Conservation (phyloP, 495 filamentous ascomycete species). For the Aspergillus sparsus region DNA sequence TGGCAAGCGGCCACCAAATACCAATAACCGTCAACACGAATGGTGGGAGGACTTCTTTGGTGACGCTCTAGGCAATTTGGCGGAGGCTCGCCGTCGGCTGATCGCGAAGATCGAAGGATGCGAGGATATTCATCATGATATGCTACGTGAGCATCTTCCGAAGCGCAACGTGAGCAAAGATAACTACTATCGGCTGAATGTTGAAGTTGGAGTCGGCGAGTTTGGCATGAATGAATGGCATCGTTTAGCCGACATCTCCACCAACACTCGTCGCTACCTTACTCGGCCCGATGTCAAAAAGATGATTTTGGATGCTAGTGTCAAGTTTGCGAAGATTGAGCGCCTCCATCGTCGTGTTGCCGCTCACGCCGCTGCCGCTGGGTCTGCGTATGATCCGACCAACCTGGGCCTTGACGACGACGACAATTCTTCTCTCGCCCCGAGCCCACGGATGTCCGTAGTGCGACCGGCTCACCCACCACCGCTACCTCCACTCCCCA, state of each 20-base stretch:
- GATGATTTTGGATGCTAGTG: constrained; percentile 72
- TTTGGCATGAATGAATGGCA: constrained; percentile 99
- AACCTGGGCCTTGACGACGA: constrained; percentile 14
- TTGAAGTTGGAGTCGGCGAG: constrained; percentile 95
- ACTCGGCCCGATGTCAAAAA: constrained; percentile 66
- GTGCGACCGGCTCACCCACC: constrained; percentile 6
- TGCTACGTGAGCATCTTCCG: constrained; percentile 73
- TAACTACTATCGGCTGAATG: constrained; percentile 96
- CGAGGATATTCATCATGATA: constrained; percentile 83
- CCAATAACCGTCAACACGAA: constrained; percentile 63
- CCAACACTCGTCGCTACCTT: constrained; percentile 85
- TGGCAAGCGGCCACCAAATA: constrained; percentile 77
- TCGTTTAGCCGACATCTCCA: constrained; percentile 88
- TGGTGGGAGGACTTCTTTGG: constrained; percentile 95
- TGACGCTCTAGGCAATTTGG: constrained; percentile 71
- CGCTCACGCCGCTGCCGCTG: constrained; percentile 41
- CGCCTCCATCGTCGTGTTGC: constrained; percentile 57
- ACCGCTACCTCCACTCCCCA: constrained; percentile 8
- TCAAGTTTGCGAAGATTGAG: constrained; percentile 83
- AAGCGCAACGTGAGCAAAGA: constrained; percentile 80
- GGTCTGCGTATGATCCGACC: constrained; percentile 17
- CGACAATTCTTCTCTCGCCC: constrained; percentile 17
- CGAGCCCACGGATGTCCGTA: constrained; percentile 29
- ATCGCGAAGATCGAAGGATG: constrained; percentile 93
- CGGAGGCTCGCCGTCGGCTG: constrained; percentile 79